These are phyloP conservation scores for Orbilia quercus DNA, from an alignment of 2,329 filamentous ascomycete genomes.

Conservation along the genomic window DNA sequence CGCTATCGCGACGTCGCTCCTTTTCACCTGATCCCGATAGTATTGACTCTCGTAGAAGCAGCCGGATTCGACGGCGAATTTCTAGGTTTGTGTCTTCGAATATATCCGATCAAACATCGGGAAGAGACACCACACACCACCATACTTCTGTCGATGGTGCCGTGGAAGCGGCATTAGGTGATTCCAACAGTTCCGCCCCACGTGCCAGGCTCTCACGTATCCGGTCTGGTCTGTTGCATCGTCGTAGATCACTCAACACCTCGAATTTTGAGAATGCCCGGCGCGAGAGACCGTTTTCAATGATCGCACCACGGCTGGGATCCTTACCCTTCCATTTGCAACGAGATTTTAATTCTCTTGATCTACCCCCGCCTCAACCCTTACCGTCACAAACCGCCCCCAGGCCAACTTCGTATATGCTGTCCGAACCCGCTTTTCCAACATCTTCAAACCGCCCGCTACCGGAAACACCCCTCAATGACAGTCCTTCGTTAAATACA, in stretches of 20 bases:
- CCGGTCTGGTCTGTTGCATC: slow-evolving; percentile 30
- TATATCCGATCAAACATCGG: slow-evolving; percentile 15
- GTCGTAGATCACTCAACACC: slow-evolving; percentile 29
- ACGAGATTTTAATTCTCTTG: slow-evolving; percentile 35
- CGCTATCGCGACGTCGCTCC: slow-evolving; percentile 38
- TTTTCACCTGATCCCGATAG: slow-evolving; percentile 54
- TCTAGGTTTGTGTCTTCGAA: slow-evolving; percentile 53
- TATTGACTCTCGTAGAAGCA: slow-evolving; percentile 46
- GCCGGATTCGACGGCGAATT: slow-evolving; percentile 45
- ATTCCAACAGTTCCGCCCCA: slow-evolving; percentile 1
- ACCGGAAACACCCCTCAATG: background rate
- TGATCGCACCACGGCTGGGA: slow-evolving; percentile 28
- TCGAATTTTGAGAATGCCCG: slow-evolving; percentile 6
- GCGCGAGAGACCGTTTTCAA: slow-evolving; percentile 37
- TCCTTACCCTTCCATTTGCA: slow-evolving; percentile 22
- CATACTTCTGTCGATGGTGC: background rate
- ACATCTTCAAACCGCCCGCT: background rate
- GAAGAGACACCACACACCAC: slow-evolving; percentile 5
- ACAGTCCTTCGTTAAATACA: background rate
- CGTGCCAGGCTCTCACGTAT: slow-evolving; percentile 35
- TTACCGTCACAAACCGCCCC: background rate
- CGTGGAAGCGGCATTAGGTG: slow-evolving; percentile 5
- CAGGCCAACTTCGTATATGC: background rate
- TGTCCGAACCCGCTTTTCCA: slow-evolving; percentile 10
- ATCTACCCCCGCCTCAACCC: slow-evolving; percentile 11